These are phyloP conservation scores for Verticillium klebahnii DNA, from an alignment of 2,329 filamentous ascomycete genomes.

Conservation along the genomic window DNA sequence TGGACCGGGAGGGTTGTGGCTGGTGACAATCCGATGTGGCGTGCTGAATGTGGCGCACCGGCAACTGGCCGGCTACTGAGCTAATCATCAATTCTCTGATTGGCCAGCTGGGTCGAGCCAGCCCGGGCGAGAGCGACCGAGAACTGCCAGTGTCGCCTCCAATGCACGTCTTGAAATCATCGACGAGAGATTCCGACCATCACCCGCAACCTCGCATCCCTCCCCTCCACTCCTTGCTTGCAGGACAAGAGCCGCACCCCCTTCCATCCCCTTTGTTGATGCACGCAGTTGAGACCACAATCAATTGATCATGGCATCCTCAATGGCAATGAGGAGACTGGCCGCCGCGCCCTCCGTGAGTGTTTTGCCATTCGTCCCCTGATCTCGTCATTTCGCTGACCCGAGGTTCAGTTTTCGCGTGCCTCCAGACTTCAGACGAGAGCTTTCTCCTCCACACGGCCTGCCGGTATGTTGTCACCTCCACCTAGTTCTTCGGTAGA, in stretches of 20 bases:
- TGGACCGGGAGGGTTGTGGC: not conserved
- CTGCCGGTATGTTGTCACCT: slow-evolving; percentile 58
- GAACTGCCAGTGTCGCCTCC: not conserved
- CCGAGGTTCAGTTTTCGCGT: slow-evolving; percentile 52
- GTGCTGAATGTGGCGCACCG: slow-evolving; percentile 9
- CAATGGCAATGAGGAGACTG: slow-evolving; percentile 60
- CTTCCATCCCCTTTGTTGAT: not conserved
- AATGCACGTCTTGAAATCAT: slow-evolving; percentile 3
- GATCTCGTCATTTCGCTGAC: slow-evolving; percentile 4
- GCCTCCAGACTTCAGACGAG: slow-evolving; percentile 61
- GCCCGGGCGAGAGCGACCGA: slow-evolving; percentile 2
- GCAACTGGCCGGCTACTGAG: slow-evolving; percentile 21
- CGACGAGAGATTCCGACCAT: not conserved
- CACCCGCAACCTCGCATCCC: not conserved
- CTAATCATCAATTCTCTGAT: slow-evolving; percentile 21
- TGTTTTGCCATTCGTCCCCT: slow-evolving; percentile 14
- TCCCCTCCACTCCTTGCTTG: not conserved
- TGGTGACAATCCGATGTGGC: not conserved
- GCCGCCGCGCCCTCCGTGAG: slow-evolving; percentile 52
- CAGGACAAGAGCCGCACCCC: no score
- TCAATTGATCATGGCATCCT: slow-evolving; percentile 49
- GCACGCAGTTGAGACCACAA: not conserved
- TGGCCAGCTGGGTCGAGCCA: slow-evolving; percentile 7
- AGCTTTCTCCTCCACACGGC: slow-evolving; percentile 82
- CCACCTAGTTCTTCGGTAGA: not conserved